Evolutionary conservation across 2,329 filamentous ascomycete species (phyloP).

Genomic region (Mycosphaerella sp.): DNA sequence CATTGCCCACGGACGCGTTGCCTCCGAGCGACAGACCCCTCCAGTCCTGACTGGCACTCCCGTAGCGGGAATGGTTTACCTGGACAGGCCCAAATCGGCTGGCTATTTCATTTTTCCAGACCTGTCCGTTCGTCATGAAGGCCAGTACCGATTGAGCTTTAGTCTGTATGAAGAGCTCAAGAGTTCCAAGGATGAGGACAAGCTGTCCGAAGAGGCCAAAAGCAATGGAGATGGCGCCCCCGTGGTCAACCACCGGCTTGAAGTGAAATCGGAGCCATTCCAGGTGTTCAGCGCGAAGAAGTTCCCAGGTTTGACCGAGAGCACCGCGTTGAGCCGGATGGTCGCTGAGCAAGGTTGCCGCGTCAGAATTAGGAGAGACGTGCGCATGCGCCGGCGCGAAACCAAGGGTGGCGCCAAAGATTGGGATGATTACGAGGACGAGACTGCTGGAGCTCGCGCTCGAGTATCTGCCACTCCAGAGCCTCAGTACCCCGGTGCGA

Average conservation of each 20-base stretch:
- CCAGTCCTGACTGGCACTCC: slow-evolving; percentile 91
- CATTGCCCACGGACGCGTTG: slow-evolving; percentile 73
- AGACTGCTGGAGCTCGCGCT: slow-evolving; percentile 44
- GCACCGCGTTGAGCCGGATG: slow-evolving; percentile 78
- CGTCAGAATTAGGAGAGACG: slow-evolving; percentile 89
- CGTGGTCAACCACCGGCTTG: slow-evolving; percentile 77
- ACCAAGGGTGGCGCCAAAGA: slow-evolving; percentile 59
- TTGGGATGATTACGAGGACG: slow-evolving; percentile 60
- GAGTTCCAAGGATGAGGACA: slow-evolving; percentile 71
- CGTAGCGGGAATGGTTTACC: slow-evolving; percentile 90
- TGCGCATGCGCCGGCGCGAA: slow-evolving; percentile 81
- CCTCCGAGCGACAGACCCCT: slow-evolving; percentile 60
- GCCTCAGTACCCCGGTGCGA: slow-evolving; percentile 16
- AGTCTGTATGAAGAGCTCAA: slow-evolving; percentile 92
- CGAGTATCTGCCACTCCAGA: slow-evolving; percentile 40
- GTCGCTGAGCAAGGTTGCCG: slow-evolving; percentile 96
- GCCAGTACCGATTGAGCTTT: slow-evolving; percentile 84
- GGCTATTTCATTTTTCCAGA: slow-evolving; percentile 99
- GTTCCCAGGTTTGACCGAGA: slow-evolving; percentile 88
- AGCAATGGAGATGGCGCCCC: slow-evolving; percentile 42
- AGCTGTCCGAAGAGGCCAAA: slow-evolving; percentile 34
- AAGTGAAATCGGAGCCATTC: slow-evolving; percentile 83
- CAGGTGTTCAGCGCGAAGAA: slow-evolving; percentile 95
- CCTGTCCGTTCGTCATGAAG: slow-evolving; percentile 90
- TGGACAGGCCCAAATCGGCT: slow-evolving; percentile 71